These are phyloP conservation scores for Cladophialophora psammophila DNA, from an alignment of 2,329 filamentous ascomycete species.

Conservation along the genomic window DNA sequence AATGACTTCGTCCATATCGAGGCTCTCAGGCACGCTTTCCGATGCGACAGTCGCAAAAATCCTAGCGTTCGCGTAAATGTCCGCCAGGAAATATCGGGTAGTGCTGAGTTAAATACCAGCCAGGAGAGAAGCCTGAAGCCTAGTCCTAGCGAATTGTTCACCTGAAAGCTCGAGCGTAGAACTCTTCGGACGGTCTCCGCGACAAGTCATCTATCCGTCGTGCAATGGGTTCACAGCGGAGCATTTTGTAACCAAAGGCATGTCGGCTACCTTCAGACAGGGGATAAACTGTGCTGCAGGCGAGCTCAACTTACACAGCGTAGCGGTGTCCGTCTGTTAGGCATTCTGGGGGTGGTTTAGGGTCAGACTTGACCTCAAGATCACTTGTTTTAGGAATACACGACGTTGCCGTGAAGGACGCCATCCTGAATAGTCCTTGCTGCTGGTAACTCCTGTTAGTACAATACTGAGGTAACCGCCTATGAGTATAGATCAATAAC, in stretches of 20 bases:
- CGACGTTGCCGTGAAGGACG: not conserved
- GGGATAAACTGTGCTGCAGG: not conserved
- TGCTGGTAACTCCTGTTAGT: not conserved
- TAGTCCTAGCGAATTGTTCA: not conserved
- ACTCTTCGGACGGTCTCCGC: not conserved
- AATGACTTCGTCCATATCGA: not conserved
- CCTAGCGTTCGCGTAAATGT: not conserved
- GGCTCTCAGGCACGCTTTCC: not conserved
- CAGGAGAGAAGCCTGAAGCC: not conserved
- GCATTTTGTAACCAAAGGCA: too few species aligned
- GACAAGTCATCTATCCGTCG: too few species aligned
- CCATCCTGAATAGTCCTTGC: not conserved
- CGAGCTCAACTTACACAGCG: not conserved
- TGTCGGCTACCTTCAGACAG: too few species aligned
- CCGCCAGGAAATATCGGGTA: not conserved
- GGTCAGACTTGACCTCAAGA: not conserved
- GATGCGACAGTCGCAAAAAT: not conserved
- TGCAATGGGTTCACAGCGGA: too few species aligned
- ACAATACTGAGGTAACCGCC: not conserved
- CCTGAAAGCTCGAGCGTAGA: not conserved
- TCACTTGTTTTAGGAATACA: not conserved
- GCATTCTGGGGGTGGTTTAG: not conserved
- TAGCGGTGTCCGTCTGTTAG: not conserved
- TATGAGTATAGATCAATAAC: not conserved
- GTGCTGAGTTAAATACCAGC: not conserved